Evolutionary conservation across 2,329 filamentous ascomycete genomes (phyloP).

Genomic region (Microthyrium microscopicum): DNA sequence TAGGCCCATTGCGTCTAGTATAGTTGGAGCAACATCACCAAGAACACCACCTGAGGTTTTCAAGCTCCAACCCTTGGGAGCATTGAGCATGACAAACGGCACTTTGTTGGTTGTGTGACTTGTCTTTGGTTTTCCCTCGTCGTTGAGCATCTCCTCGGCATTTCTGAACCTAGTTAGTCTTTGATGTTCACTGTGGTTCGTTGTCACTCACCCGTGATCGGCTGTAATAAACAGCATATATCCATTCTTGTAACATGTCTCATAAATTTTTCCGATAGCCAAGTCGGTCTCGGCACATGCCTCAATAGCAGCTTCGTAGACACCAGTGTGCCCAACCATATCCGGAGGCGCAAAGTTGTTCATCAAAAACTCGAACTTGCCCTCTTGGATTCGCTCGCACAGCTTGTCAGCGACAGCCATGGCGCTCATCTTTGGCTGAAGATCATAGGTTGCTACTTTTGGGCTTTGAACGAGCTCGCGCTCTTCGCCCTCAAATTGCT

Average conservation of each 20-base stretch:
- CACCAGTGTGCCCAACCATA: conserved; percentile 98
- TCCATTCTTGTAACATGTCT: conserved; percentile 81
- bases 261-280: conserved; percentile 83
- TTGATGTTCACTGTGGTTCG: conserved; percentile 8
- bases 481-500: conserved; percentile 80
- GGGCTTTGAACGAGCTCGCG: conserved; percentile 91
- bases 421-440: conserved; percentile 90
- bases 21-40: conserved; percentile 89
- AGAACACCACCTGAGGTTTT: conserved; percentile 78
- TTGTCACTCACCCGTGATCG: conserved; percentile 78
- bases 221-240: conserved; percentile 92
- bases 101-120: conserved; percentile 97
- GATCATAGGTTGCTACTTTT: conserved; percentile 89
- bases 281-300: conserved; percentile 77
- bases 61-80: conserved; percentile 73
- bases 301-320: conserved; percentile 84
- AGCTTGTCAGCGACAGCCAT: conserved; percentile 80
- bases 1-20: conserved; percentile 81
- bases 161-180: conserved; percentile 51
- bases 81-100: conserved; percentile 95
- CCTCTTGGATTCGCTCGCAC: conserved; percentile 67
- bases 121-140: conserved; percentile 92
- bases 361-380: conserved; percentile 93
- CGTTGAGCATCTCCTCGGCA: conserved; percentile 96
- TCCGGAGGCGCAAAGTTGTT: conserved; percentile 99